These are phyloP conservation scores for Galerina marginata DNA, from an alignment of 768 basidiomycete genomes.

Conservation along the genomic window DNA sequence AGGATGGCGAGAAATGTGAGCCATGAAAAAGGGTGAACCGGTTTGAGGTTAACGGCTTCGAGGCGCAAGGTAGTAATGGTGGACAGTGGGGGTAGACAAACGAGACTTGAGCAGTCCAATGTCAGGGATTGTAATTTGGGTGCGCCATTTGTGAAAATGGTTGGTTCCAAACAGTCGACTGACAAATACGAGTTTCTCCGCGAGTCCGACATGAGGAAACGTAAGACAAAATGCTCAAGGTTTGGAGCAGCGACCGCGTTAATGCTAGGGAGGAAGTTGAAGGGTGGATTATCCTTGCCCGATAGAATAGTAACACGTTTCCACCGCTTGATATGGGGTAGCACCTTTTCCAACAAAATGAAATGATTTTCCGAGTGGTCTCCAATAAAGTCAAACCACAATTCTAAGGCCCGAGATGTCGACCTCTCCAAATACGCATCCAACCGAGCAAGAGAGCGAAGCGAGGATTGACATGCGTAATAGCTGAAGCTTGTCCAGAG, in stretches of 20 bases:
- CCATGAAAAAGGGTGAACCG: not conserved
- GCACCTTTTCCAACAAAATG: not conserved
- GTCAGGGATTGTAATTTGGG: not conserved
- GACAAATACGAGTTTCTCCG: not conserved
- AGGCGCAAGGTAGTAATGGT: not conserved
- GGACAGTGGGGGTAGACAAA: not conserved
- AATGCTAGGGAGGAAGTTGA: too few species aligned
- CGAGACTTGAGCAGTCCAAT: not conserved
- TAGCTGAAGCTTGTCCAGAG: conserved; percentile 26
- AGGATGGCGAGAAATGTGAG: not conserved
- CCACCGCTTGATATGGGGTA: not conserved
- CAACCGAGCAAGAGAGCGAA: conserved; percentile 19
- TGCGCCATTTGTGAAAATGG: not conserved
- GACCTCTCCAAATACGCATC: conserved; percentile 27
- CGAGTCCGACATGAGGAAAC: too few species aligned
- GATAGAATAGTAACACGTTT: not conserved
- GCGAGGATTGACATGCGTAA: not conserved
- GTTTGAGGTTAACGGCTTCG: not conserved
- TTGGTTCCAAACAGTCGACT: not conserved
- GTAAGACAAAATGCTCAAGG: not conserved
- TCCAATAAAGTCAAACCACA: conserved; percentile 22
- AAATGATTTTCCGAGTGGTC: not conserved
- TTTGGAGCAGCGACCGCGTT: too few species aligned
- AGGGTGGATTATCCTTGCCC: not conserved
- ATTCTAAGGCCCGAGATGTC: conserved; percentile 12